Evolutionary conservation across 768 basidiomycete genomes (phyloP).

Genomic region (Boletus rex-veris): DNA sequence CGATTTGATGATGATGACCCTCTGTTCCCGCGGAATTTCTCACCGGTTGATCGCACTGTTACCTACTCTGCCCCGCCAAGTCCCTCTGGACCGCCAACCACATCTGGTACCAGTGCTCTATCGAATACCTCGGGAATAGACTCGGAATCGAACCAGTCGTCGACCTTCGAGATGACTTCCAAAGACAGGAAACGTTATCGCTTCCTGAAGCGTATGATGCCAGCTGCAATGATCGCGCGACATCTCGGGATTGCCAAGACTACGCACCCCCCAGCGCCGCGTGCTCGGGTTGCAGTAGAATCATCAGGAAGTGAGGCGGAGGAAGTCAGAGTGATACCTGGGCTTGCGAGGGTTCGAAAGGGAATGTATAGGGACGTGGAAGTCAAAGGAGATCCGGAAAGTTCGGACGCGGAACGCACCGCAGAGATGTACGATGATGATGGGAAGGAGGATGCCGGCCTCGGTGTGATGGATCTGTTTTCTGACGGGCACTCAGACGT

Average conservation of each 20-base stretch:
- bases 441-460: not conserved
- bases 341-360: slow-evolving; percentile 45
- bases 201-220: slow-evolving; percentile 49
- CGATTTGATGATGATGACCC: slow-evolving; percentile 7
- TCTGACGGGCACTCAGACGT: slow-evolving; percentile 17
- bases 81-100: slow-evolving; percentile 14
- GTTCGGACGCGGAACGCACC: slow-evolving; percentile 40
- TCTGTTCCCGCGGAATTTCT: not conserved
- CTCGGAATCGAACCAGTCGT: slow-evolving; percentile 20
- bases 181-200: slow-evolving; percentile 37
- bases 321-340: slow-evolving; percentile 45
- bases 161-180: slow-evolving; percentile 18
- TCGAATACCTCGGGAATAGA: slow-evolving; percentile 16
- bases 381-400: slow-evolving; percentile 64
- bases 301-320: slow-evolving; percentile 33
- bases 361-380: slow-evolving; percentile 35
- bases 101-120: slow-evolving; percentile 16
- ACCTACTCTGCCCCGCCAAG: slow-evolving; percentile 12
- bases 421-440: not conserved
- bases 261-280: slow-evolving; percentile 11
- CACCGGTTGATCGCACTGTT: slow-evolving; percentile 1
- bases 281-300: slow-evolving; percentile 4
- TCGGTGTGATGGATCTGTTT: slow-evolving; percentile 4
- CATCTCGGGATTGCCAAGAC: slow-evolving; percentile 21
- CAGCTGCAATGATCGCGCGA: slow-evolving; percentile 46